Evolutionary conservation across 805 yeast genomes (phyloP), one percentile per base, ranked within the genome.

Genomic region (Vanderwaltozyma yarrowii): DNA sequence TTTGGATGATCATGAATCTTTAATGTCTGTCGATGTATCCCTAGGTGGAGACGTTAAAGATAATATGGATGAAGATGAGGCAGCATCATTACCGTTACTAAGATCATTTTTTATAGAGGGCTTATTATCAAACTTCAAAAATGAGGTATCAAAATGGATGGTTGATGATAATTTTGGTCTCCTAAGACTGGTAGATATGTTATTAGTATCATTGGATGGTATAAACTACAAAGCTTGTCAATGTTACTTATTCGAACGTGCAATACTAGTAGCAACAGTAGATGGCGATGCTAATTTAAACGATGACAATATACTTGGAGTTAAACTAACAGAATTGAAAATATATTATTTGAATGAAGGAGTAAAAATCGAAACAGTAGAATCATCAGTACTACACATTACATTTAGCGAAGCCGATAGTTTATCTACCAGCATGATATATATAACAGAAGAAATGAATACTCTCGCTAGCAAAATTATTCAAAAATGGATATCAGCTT

Each of bases 401-500:
- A 35, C 42, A 4, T 20, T 40, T n/a, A n/a, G n/a, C n/a, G n/a
- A n/a, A n/a, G n/a, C n/a, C n/a, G n/a, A n/a, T n/a, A n/a, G n/a
- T n/a, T n/a, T n/a, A n/a, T n/a, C n/a, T n/a, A n/a, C n/a, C n/a
- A 20, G 31, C 5, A 36, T 47, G 12, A 35, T 51, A 24, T 50
- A 44, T 28, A 34, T 54, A 15, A 48, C 49, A 11, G 51, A 61
- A 40, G 18, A 30, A 30, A 29, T 54, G 9, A 42, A 62, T 33
- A 50, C 51, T 13, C 39, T 53, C n/a, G 45, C 60, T 0, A 50
- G 54, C 31, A 50, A 53, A 32, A 49, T 60, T 6, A 45, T 64
- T 26, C 62, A 65, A 45, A 65, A 65, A 47, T 66, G 71, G 71
- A 58, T 64, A 12, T 55, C 69, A 2, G 69, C 60, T 0, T 36